These are phyloP conservation scores for Trichoderma aggressivum DNA, from an alignment of 2,329 filamentous ascomycete species.

Conservation along the genomic window DNA sequence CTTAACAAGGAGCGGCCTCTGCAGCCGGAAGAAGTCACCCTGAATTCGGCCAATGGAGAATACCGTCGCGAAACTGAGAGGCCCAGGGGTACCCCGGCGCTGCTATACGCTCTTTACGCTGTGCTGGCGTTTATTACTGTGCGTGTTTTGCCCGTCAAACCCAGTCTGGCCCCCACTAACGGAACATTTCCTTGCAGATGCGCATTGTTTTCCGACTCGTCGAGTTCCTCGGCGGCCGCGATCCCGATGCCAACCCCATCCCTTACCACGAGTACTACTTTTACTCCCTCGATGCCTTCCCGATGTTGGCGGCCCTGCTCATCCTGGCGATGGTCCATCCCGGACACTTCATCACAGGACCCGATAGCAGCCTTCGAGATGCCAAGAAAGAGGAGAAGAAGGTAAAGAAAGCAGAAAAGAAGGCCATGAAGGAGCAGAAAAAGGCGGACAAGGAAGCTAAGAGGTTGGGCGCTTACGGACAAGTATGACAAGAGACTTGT, in stretches of 20 bases:
- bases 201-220: constrained; percentile 3
- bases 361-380: constrained; percentile 1
- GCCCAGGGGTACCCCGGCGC: neutral
- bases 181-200: neutral
- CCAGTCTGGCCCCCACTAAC: neutral
- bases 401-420: neutral
- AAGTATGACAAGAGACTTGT: neutral
- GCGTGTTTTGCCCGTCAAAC: neutral
- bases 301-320: neutral
- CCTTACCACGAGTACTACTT: constrained; percentile 13
- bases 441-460: neutral
- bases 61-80: neutral
- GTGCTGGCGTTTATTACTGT: constrained; percentile 7
- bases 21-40: neutral
- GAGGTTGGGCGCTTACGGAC: neutral
- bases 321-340: constrained; percentile 3
- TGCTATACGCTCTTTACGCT: neutral
- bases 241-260: neutral
- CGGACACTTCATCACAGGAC: neutral
- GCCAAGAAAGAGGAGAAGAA: neutral
- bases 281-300: constrained; percentile 4
- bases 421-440: neutral
- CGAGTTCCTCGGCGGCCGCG: neutral
- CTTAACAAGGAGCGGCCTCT: neutral
- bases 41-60: neutral